Conservation (phyloP, 306 rosid species). For the Potentilla sterilis region DNA sequence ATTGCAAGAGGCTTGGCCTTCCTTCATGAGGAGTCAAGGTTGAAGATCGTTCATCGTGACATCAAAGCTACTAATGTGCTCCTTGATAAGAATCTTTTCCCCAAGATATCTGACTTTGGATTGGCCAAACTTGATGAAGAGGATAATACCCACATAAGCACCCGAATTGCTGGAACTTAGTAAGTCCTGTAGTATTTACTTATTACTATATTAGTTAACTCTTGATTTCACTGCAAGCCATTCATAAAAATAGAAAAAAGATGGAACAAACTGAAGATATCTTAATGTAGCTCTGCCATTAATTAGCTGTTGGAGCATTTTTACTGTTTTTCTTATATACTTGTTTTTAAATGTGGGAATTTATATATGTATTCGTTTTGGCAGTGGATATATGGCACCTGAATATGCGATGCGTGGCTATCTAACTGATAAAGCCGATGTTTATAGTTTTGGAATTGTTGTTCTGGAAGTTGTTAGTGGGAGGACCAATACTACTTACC, state of each 20-base stretch:
- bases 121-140: slow-evolving; percentile 45
- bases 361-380: not conserved
- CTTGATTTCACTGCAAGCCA: not conserved
- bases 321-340: not conserved
- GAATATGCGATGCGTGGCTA: slow-evolving; percentile 34
- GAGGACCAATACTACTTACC: slow-evolving; percentile 19
- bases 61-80: slow-evolving; percentile 47
- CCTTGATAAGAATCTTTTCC: slow-evolving; percentile 36
- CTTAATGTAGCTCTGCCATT: not conserved
- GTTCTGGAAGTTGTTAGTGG: slow-evolving; percentile 30
- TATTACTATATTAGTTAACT: not conserved
- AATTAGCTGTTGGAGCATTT: not conserved
- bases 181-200: slow-evolving; percentile 8
- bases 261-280: too few relatives aligned
- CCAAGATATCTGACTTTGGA: slow-evolving; percentile 42
- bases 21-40: slow-evolving; percentile 40
- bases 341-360: not conserved
- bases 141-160: slow-evolving; percentile 41
- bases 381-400: slow-evolving; percentile 41
- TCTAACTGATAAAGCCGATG: slow-evolving; percentile 36
- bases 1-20: slow-evolving; percentile 37
- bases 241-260: too few relatives aligned
- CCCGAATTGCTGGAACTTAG: slow-evolving; percentile 40
- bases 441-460: slow-evolving; percentile 35
- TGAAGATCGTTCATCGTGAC: slow-evolving; percentile 46